Base-by-base conservation (phyloP, 495 filamentous ascomycete genomes). In the Thozetella sp. region DNA sequence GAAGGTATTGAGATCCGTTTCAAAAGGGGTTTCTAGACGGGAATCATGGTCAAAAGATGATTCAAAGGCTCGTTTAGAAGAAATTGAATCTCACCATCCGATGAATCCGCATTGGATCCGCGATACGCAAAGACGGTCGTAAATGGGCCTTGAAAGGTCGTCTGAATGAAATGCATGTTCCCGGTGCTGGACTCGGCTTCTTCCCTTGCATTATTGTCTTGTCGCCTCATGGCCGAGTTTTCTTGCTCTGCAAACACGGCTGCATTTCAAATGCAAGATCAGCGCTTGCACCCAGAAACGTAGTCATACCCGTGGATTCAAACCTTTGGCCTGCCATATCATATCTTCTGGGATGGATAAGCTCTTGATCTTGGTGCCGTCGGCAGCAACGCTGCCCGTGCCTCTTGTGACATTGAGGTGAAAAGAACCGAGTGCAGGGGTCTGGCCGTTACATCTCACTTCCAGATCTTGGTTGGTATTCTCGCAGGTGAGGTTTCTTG, bases 121-220 rank as follows among this genome's bases (percentile, higher is more conserved):
- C 23, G 48, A 34, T 59, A 56, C 13, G 24, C 23, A 25, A 59
- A 53, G 0, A 53, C 53, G 15, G 48, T 3, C 78, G 91, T 90
- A 71, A 97, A 97, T 13, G 86, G 62, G 0, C 93, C 93, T 64
- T 90, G 82, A 70, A 97, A 97, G 1, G 91, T 83, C 70, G 96
- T 96, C 73, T 97, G 93, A 25, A 97, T 82, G 51, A 94, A 75
- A 64, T 97, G 93, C 22, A 92, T 63, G 67, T 97, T 97, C 11
- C 93, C 93, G 24, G 76, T 57, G 11, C 83, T 84, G 27, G 89
- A 84, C 0, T 75, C 65, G 55, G 93, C 85, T 19, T 79, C 71
- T 54, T 96, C 79, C 22, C 81, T 76, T 2, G 93, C 88, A 53
- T 87, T 72, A 12, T 85, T 86, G 73, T 88, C 90, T 60, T 84